Evolutionary conservation across 78 protist species (phyloP).

Genomic region (Chrysochromulina parva): DNA sequence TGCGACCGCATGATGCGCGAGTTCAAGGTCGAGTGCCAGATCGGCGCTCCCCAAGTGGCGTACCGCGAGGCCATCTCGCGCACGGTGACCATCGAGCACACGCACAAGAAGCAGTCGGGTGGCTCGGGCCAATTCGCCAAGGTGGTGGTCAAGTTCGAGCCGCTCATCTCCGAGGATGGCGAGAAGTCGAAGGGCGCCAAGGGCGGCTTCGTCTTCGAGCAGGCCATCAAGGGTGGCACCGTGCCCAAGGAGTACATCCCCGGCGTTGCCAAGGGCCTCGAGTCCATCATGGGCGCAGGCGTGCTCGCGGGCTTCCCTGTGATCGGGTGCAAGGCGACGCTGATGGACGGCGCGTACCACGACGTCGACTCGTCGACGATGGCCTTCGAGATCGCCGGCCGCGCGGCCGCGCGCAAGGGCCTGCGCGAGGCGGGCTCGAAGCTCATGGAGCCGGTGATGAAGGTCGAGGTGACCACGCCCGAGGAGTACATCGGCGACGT

Average conservation of each 20-base stretch:
- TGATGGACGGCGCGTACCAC: slow-evolving; percentile 43
- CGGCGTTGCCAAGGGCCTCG: slow-evolving; percentile 33
- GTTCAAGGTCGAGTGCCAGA: slow-evolving; percentile 55
- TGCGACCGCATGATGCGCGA: slow-evolving; percentile 73
- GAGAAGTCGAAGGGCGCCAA: background rate
- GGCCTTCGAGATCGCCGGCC: slow-evolving; percentile 48
- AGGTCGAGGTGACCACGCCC: slow-evolving; percentile 52
- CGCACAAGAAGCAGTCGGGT: slow-evolving; percentile 93
- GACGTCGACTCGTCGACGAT: slow-evolving; percentile 47
- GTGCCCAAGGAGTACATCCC: slow-evolving; percentile 54
- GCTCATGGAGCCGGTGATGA: slow-evolving; percentile 55
- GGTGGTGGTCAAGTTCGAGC: slow-evolving; percentile 50
- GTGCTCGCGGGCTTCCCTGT: slow-evolving; percentile 42
- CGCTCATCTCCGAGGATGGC: background rate
- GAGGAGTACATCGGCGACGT: slow-evolving; percentile 57
- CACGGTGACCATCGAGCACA: slow-evolving; percentile 55
- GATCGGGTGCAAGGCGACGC: slow-evolving; percentile 42
- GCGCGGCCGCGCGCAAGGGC: slow-evolving; percentile 39
- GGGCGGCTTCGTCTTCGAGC: slow-evolving; percentile 28
- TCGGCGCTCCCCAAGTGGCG: slow-evolving; percentile 85
- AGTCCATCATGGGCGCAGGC: background rate
- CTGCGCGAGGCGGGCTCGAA: slow-evolving; percentile 38
- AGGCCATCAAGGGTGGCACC: slow-evolving; percentile 42
- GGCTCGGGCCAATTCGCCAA: slow-evolving; percentile 94
- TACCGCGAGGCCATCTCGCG: slow-evolving; percentile 77